A percentile compares a stretch with the other conserved stretches of the same genome.
Evolutionary conservation across 129 eudicot genomes (phyloP).

Genomic region (Escallonia rubra): DNA sequence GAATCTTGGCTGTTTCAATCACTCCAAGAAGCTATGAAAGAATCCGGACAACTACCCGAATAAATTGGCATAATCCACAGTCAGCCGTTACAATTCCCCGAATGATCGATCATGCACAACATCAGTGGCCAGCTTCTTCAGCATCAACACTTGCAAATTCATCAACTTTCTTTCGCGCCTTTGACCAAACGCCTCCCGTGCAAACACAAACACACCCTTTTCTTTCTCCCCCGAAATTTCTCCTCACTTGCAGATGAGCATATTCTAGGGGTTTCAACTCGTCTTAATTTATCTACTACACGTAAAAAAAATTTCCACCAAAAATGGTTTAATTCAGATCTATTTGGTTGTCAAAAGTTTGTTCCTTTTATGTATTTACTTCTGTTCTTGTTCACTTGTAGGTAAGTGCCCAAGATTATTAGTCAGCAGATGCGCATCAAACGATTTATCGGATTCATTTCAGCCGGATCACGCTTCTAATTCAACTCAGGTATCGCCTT

Average conservation of each 20-base stretch:
- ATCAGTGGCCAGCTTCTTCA: conserved; percentile 13
- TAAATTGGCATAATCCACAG: too few species aligned
- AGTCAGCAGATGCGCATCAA: conserved; percentile 31
- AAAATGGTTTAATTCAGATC: neutral
- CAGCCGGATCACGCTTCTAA: conserved; percentile 21
- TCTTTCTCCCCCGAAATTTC: conserved; percentile 9
- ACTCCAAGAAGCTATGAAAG: too few species aligned
- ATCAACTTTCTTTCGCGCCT: neutral
- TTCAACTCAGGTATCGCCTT: conserved; percentile 23
- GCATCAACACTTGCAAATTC: conserved; percentile 7
- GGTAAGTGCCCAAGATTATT: conserved; percentile 33
- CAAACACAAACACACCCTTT: neutral
- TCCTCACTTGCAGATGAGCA: conserved; percentile 17
- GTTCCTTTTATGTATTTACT: neutral
- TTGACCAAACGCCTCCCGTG: neutral
- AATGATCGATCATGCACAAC: neutral
- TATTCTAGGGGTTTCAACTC: conserved; percentile 9
- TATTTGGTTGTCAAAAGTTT: too few species aligned
- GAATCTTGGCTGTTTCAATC: too few species aligned
- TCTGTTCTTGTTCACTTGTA: conserved; percentile 4
- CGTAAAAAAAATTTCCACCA: too few species aligned
- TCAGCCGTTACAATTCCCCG: too few species aligned
- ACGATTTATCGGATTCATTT: conserved; percentile 21
- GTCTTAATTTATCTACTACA: conserved; percentile 3
- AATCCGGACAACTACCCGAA: too few species aligned